Conservation (phyloP, 139 green algal species). For the Chlamydomonas sp. region DNA sequence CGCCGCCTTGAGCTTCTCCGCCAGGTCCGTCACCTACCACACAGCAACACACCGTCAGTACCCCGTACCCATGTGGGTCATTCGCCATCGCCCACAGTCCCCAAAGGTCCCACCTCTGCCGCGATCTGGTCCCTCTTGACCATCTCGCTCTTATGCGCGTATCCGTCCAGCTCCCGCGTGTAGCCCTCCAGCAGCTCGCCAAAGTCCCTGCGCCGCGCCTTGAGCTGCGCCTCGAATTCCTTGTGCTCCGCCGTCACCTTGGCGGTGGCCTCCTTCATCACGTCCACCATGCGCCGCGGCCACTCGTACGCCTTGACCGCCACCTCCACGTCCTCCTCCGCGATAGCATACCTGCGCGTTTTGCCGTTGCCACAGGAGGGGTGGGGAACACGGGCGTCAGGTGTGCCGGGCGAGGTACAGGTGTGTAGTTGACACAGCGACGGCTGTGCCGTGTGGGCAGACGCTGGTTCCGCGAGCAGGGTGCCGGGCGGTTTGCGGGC, state of each 20-base stretch:
- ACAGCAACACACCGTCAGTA: background rate
- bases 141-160: slow-evolving; percentile 54
- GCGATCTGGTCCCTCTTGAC: slow-evolving; percentile 56
- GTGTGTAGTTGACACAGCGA: no score
- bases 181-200: slow-evolving; percentile 67
- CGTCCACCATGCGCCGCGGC: slow-evolving; percentile 66
- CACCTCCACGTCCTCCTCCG: slow-evolving; percentile 78
- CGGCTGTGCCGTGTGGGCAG: no score
- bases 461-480: no score
- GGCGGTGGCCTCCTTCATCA: slow-evolving; percentile 73
- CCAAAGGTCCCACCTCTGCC: slow-evolving; percentile 32
- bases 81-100: background rate
- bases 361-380: no score
- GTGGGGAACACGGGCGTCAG: no score
- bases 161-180: slow-evolving; percentile 49
- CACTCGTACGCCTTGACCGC: slow-evolving; percentile 79
- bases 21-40: slow-evolving; percentile 53
- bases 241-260: slow-evolving; percentile 65
- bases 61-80: background rate
- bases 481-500: no score
- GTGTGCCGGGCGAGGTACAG: no score
- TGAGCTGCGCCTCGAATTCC: slow-evolving; percentile 66
- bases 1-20: slow-evolving; percentile 64
- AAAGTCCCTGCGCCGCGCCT: slow-evolving; percentile 62
- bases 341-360: slow-evolving; percentile 53